Conservation (phyloP, 2,329 filamentous ascomycete genomes). For the Cladorrhinum sp. region DNA sequence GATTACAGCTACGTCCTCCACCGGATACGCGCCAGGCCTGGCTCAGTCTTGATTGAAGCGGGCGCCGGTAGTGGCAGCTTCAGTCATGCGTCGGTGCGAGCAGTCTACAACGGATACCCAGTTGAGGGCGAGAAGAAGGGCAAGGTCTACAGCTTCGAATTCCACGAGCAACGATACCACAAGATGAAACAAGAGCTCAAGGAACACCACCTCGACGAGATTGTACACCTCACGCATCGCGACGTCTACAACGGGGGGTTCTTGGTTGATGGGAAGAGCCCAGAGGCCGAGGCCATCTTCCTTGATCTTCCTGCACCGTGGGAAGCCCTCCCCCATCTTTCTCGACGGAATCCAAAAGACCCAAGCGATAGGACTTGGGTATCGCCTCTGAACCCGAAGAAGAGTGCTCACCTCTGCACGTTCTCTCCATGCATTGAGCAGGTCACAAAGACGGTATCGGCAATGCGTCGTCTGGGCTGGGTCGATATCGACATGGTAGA, state of each 20-base stretch:
- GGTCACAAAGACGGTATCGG: conserved; percentile 79
- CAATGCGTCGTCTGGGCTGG: conserved; percentile 80
- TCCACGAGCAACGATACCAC: conserved; percentile 67
- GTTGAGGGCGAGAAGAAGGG: conserved; percentile 50
- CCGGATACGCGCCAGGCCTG: conserved; percentile 69
- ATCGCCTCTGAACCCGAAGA: conserved; percentile 67
- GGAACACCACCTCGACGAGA: conserved; percentile 61
- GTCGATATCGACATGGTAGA: conserved; percentile 92
- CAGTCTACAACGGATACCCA: conserved; percentile 71
- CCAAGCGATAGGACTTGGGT: conserved; percentile 39
- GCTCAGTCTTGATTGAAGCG: conserved; percentile 72
- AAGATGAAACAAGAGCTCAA: conserved; percentile 67
- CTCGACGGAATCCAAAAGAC: conserved; percentile 45
- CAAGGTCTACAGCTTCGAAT: conserved; percentile 80
- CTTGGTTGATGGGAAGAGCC: conserved; percentile 55
- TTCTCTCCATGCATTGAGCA: conserved; percentile 98
- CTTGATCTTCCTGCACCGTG: conserved; percentile 79
- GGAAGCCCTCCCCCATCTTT: conserved; percentile 74
- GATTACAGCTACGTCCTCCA: conserved; percentile 85
- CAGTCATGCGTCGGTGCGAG: conserved; percentile 72
- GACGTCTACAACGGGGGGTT: conserved; percentile 79
- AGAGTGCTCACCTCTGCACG: conserved; percentile 77
- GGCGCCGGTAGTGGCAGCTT: conserved; percentile 82
- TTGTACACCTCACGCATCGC: conserved; percentile 72
- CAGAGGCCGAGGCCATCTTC: conserved; percentile 68